A percentile compares a stretch with the other conserved stretches of the same genome.
These are phyloP conservation scores for Euphrasia arctica DNA, from an alignment of 305 asterid genomes.

Conservation along the genomic window DNA sequence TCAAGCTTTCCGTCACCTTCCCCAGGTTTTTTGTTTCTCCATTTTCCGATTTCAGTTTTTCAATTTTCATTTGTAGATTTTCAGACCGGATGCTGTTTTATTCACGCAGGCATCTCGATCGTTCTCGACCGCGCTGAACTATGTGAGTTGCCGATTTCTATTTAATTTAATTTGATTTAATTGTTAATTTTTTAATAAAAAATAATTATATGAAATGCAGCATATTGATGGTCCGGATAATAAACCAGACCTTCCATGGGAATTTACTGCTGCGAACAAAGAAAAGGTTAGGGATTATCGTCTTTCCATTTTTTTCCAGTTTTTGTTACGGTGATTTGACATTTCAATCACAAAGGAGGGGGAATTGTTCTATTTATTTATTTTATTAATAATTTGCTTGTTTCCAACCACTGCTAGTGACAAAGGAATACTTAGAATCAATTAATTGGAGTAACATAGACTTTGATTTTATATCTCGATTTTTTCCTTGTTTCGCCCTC, in stretches of 20 bases:
- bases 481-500: neutral
- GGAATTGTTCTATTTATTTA: constrained; percentile 14
- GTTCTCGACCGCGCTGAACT: constrained; percentile 84
- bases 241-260: constrained; percentile 83
- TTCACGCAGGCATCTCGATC: constrained; percentile 63
- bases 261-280: constrained; percentile 63
- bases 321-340: constrained; percentile 6
- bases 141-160: constrained; percentile 45
- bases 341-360: constrained; percentile 9
- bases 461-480: neutral
- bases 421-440: neutral
- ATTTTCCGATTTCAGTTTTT: constrained; percentile 5
- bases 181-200: constrained; percentile 11
- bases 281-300: constrained; percentile 47
- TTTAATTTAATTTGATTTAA: neutral
- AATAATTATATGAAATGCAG: constrained; percentile 39
- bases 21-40: constrained; percentile 53
- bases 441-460: neutral
- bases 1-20: constrained; percentile 56
- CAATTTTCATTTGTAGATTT: neutral
- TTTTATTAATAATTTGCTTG: constrained; percentile 5
- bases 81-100: constrained; percentile 20
- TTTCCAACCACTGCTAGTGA: neutral
- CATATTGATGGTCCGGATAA: constrained; percentile 87
- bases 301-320: neutral